Percentiles rank a stretch among this genome's conserved stretches.
These are phyloP conservation scores for Leucocoprinus sp. DNA, from an alignment of 768 basidiomycete species.

Conservation along the genomic window DNA sequence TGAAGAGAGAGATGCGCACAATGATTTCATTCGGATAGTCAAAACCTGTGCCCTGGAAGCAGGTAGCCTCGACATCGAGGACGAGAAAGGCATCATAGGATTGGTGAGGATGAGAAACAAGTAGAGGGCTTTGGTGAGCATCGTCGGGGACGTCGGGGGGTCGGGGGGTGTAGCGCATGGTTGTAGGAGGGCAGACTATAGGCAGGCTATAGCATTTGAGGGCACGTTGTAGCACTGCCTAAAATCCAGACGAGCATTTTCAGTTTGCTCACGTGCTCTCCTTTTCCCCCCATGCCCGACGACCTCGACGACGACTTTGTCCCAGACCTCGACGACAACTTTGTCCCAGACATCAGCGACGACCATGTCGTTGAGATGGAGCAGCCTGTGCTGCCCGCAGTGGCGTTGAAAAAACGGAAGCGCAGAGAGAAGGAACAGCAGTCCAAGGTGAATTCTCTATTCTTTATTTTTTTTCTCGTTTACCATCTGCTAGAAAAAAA, in stretches of 20 bases:
- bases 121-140: not conserved
- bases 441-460: constrained; percentile 43
- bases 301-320: constrained; percentile 79
- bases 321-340: constrained; percentile 33
- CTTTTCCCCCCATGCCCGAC: constrained; percentile 36
- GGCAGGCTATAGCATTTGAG: constrained; percentile 5
- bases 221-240: constrained; percentile 6
- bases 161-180: constrained; percentile 11
- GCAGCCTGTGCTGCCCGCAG: constrained; percentile 9
- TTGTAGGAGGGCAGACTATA: constrained; percentile 1
- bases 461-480: not conserved
- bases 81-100: constrained; percentile 77
- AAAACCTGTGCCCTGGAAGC: constrained; percentile 57
- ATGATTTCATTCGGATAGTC: constrained; percentile 95
- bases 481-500: constrained; percentile 51
- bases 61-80: constrained; percentile 87
- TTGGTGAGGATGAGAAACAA: constrained; percentile 24
- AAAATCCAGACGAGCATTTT: not conserved
- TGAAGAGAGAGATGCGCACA: constrained; percentile 37
- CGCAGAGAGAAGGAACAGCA: constrained; percentile 67
- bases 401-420: constrained; percentile 57
- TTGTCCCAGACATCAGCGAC: constrained; percentile 24
- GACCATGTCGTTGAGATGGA: constrained; percentile 16
- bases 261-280: constrained; percentile 7
- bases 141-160: constrained; percentile 1